Percentiles rank a stretch among this genome's conserved stretches.
Conservation (phyloP, 352 stramenopile species). For the Globisporangium acanthophoron region DNA sequence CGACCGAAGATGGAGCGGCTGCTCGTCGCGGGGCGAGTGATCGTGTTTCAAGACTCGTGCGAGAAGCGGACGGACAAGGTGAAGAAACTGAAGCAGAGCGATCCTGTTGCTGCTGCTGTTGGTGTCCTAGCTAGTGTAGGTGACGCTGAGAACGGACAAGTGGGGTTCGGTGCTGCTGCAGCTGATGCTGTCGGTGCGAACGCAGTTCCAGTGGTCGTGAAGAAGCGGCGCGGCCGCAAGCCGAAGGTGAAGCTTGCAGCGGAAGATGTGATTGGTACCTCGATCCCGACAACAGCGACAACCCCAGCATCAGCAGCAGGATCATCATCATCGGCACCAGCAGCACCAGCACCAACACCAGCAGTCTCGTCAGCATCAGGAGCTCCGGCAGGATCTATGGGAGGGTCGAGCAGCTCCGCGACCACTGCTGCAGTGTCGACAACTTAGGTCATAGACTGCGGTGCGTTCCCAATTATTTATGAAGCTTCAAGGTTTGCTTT, state of each 20-base stretch:
- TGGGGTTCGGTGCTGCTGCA: not conserved
- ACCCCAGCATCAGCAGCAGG: not conserved
- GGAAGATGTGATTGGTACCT: not conserved
- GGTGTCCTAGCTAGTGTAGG: not conserved
- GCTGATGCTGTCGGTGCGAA: too few species aligned
- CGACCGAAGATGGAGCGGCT: conserved; percentile 48
- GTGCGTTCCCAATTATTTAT: too few species aligned
- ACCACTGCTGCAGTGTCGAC: too few species aligned
- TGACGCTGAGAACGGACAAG: too few species aligned
- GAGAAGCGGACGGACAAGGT: conserved; percentile 56
- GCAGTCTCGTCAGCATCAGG: too few species aligned
- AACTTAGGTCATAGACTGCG: too few species aligned
- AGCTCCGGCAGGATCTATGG: too few species aligned
- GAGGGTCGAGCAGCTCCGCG: too few species aligned
- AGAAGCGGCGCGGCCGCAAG: conserved; percentile 6
- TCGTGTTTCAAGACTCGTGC: conserved; percentile 51
- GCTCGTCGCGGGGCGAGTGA: conserved; percentile 33
- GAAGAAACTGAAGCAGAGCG: conserved; percentile 29
- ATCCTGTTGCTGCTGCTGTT: not conserved
- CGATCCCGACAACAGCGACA: not conserved
- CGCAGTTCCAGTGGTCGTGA: not conserved
- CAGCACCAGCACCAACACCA: too few species aligned
- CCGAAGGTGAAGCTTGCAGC: not conserved
- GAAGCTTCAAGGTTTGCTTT: too few species aligned
- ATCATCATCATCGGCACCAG: too few species aligned